These are phyloP conservation scores for Candida anutae DNA, from an alignment of 1,139 yeast species.

Conservation along the genomic window DNA sequence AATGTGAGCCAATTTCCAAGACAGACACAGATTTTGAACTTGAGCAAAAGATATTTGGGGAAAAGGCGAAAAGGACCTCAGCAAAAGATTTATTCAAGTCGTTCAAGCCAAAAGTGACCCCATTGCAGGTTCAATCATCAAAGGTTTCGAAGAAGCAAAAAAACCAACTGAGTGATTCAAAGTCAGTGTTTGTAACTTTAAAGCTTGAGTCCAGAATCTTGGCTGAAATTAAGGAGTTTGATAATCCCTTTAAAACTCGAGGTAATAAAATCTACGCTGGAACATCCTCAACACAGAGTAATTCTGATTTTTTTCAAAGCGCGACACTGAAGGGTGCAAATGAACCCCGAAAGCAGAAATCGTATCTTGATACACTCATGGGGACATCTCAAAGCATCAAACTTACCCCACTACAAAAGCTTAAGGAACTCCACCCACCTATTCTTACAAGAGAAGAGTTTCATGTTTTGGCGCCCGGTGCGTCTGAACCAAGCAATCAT, in stretches of 20 bases:
- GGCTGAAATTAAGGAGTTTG: conserved; percentile 18
- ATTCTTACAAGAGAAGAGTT: conserved; percentile 8
- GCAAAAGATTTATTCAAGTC: conserved; percentile 11
- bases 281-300: conserved; percentile 1
- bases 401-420: conserved; percentile 12
- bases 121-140: neutral
- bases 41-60: conserved; percentile 13
- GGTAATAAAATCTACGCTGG: conserved; percentile 10
- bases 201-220: conserved; percentile 18
- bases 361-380: conserved; percentile 10
- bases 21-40: conserved; percentile 3
- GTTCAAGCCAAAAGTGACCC: conserved; percentile 5
- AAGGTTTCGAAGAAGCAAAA: conserved; percentile 2
- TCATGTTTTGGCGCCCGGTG: conserved; percentile 5
- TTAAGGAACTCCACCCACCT: conserved; percentile 12
- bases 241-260: conserved; percentile 25
- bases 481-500: neutral
- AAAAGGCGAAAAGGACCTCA: conserved; percentile 15
- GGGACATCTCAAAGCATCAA: conserved; percentile 13
- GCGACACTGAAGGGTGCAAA: conserved; percentile 3
- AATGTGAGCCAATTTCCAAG: neutral
- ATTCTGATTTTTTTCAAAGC: conserved; percentile 8
- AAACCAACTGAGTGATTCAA: conserved; percentile 6
- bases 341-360: conserved; percentile 2
- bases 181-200: conserved; percentile 17